Base-by-base conservation (phyloP, 805 yeast species). In the Candida easanensis region DNA sequence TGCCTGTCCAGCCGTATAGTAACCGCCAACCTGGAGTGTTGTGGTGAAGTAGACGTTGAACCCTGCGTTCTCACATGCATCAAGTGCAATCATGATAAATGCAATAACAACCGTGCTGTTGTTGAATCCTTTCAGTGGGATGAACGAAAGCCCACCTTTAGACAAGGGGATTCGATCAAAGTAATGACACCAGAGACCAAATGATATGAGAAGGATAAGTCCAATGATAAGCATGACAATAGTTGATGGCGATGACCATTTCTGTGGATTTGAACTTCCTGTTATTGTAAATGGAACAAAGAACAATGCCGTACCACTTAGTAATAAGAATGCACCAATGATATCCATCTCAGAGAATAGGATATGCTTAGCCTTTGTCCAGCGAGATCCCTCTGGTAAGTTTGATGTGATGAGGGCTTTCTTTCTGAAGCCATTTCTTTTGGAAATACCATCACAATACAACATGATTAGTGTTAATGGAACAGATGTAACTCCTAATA, bases 281-380 rank as follows among this genome's bases (percentile, higher is more conserved):
- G 63, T 60, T 31, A 60, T 43, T 15, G 61, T 52, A 45, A 60
- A 54, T 20, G 63, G 61, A 13, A 58, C 41, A 36, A 58, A 58
- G 49, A 57, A 55, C 22, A 58, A 40, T 4, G 53, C 50, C 16
- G 55, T 42, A 18, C 62, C 60, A 10, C 31, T 33, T 16, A 53
- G 7, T 36, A 57, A 36, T 16, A 60, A 37, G n/a, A 41, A 7
- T 5, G 51, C 45, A n/a, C 63, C 63, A 37, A 54, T 27, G 14
- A 54, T 14, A 41, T 60, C 63, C 39, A 60, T 37, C 36, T 57
- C 51, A 22, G 41, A 31, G 40, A 49, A 51, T 2, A 52, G 5
- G 18, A 50, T 38, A 33, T 52, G 40, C n/a, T 22, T 22, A 10
- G 25, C 25, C 25, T 22, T 22, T 7, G 25, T 22, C 25, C 25